These are phyloP conservation scores for Candida ficus DNA, from an alignment of 805 yeast species.

Conservation along the genomic window DNA sequence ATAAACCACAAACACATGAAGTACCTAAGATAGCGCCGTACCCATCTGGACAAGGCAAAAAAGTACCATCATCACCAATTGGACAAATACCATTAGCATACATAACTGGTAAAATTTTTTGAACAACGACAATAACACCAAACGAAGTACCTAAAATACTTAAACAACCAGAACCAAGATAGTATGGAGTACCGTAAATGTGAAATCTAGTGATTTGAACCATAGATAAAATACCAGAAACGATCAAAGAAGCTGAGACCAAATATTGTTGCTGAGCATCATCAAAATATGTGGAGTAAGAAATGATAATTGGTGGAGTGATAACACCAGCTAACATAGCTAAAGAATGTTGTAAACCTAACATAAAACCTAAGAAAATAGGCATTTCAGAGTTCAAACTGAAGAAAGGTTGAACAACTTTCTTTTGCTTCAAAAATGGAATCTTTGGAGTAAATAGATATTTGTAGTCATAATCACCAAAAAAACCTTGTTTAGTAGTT, in stretches of 20 bases:
- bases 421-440: slow-evolving; percentile 52
- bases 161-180: slow-evolving; percentile 83
- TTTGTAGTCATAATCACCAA: slow-evolving; percentile 85
- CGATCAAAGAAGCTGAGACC: slow-evolving; percentile 69
- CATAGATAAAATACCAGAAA: slow-evolving; percentile 62
- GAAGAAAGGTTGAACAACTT: slow-evolving; percentile 69
- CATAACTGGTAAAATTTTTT: slow-evolving; percentile 76
- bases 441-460: slow-evolving; percentile 75
- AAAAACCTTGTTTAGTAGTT: slow-evolving; percentile 71
- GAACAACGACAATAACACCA: slow-evolving; percentile 78
- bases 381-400: slow-evolving; percentile 81
- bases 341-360: slow-evolving; percentile 84
- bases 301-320: slow-evolving; percentile 75
- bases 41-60: slow-evolving; percentile 81
- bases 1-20: slow-evolving; percentile 64
- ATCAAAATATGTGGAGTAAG: slow-evolving; percentile 57
- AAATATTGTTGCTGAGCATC: slow-evolving; percentile 50
- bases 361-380: slow-evolving; percentile 60
- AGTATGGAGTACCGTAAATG: slow-evolving; percentile 68
- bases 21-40: slow-evolving; percentile 83
- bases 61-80: slow-evolving; percentile 54
- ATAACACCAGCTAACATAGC: slow-evolving; percentile 92
- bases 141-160: slow-evolving; percentile 91
- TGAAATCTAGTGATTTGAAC: slow-evolving; percentile 81
- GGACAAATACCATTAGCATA: slow-evolving; percentile 69